Conservation (phyloP, 106 monocot genomes). For the Dioscorea dumetorum region DNA sequence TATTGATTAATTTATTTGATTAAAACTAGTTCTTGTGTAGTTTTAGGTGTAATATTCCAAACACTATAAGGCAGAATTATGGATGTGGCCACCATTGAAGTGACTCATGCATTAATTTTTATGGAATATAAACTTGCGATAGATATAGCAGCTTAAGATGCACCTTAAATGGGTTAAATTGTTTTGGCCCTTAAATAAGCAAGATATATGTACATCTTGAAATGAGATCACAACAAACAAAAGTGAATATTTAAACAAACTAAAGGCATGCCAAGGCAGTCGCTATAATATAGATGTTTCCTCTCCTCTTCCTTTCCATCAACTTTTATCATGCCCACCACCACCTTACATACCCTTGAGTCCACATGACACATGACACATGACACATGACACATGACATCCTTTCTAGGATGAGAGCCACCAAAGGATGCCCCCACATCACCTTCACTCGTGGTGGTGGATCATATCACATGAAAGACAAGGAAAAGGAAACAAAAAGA, state of each 20-base stretch:
- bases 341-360: neutral
- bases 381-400: neutral
- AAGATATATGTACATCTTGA: neutral
- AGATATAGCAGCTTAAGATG: too few relatives aligned
- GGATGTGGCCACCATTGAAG: too few relatives aligned
- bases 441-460: conserved; percentile 30
- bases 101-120: too few relatives aligned
- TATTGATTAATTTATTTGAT: too few relatives aligned
- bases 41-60: too few relatives aligned
- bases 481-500: conserved; percentile 42
- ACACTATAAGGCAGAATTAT: too few relatives aligned
- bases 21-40: too few relatives aligned
- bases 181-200: too few relatives aligned
- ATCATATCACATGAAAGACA: conserved; percentile 37
- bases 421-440: conserved; percentile 28
- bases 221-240: conserved; percentile 2
- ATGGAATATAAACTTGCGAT: too few relatives aligned
- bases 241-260: neutral
- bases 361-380: neutral
- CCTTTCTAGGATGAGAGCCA: conserved; percentile 13
- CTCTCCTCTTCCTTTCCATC: conserved; percentile 3
- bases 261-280: neutral
- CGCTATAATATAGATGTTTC: neutral
- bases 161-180: too few relatives aligned
- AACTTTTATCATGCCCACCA: neutral